phyloP scores from a whole-genome alignment of 2,329 filamentous ascomycete genomes.

The Cryphonectria carpinicola region DNA sequence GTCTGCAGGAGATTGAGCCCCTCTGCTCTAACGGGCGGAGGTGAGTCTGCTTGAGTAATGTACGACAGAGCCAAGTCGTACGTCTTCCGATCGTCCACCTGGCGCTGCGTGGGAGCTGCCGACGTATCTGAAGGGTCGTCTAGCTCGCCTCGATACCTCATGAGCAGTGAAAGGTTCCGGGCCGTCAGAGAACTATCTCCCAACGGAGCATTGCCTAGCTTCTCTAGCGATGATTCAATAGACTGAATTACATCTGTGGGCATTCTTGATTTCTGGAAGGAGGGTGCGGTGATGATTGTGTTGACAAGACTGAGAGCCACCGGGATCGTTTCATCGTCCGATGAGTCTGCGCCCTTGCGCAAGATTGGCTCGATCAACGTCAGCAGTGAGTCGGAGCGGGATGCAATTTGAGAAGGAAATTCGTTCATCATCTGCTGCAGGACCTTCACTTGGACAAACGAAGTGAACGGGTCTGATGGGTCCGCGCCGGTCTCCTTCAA shows the following conservation, averaged over 20 bases:
- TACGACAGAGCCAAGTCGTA: slow-evolving; percentile 68
- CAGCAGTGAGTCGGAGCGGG: slow-evolving; percentile 66
- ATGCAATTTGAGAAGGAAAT: slow-evolving; percentile 65
- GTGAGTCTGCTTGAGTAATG: slow-evolving; percentile 63
- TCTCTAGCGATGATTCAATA: slow-evolving; percentile 54
- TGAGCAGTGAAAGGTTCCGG: slow-evolving; percentile 57
- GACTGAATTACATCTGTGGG: slow-evolving; percentile 46
- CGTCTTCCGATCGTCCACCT: slow-evolving; percentile 63
- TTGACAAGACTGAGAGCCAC: slow-evolving; percentile 66
- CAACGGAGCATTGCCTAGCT: slow-evolving; percentile 44
- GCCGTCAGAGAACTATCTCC: slow-evolving; percentile 56
- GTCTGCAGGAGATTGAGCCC: slow-evolving; percentile 63
- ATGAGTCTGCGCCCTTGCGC: slow-evolving; percentile 41
- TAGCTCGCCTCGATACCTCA: slow-evolving; percentile 59
- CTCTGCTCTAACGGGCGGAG: slow-evolving; percentile 68
- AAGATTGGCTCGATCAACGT: slow-evolving; percentile 67
- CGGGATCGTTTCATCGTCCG: slow-evolving; percentile 53
- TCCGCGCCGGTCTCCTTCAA: slow-evolving; percentile 34
- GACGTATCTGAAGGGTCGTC: slow-evolving; percentile 47
- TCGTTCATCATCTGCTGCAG: slow-evolving; percentile 68
- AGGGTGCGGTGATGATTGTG: slow-evolving; percentile 60
- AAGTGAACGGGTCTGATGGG: slow-evolving; percentile 46
- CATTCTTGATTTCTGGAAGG: slow-evolving; percentile 55
- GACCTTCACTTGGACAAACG: slow-evolving; percentile 62
- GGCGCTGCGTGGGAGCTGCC: slow-evolving; percentile 48